Conservation (phyloP, 257 asterid genomes). For the Ocimum tenuiflorum region DNA sequence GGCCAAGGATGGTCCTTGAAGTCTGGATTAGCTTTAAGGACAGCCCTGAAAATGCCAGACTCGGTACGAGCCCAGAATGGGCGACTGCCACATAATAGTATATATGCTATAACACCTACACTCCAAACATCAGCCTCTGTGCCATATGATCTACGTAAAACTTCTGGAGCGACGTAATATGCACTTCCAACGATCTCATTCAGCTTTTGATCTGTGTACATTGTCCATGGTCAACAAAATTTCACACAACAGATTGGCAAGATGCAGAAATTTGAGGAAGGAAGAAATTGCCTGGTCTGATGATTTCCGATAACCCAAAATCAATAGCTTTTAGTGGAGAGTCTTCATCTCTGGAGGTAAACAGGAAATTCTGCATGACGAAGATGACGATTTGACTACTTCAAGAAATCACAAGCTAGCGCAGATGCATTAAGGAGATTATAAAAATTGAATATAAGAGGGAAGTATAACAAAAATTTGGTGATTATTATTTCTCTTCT, state of each 20-base stretch:
- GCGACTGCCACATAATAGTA: slow-evolving; percentile 59
- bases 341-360: slow-evolving; percentile 43
- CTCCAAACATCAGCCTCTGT: slow-evolving; percentile 30
- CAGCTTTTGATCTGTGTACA: slow-evolving; percentile 56
- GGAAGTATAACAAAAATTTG: too few species aligned
- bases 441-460: background rate
- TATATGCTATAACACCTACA: slow-evolving; percentile 34
- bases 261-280: background rate
- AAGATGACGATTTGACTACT: background rate
- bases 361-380: slow-evolving; percentile 49
- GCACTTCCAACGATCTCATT: slow-evolving; percentile 61
- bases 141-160: slow-evolving; percentile 20
- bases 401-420: too few species aligned
- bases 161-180: slow-evolving; percentile 28
- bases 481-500: too few species aligned
- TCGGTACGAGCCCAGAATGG: slow-evolving; percentile 76
- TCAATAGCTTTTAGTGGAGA: slow-evolving; percentile 57
- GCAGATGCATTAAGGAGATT: background rate
- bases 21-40: slow-evolving; percentile 49
- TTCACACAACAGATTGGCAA: background rate
- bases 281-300: slow-evolving; percentile 43
- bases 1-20: slow-evolving; percentile 64
- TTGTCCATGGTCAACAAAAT: slow-evolving; percentile 1
- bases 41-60: slow-evolving; percentile 57
- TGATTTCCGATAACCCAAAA: slow-evolving; percentile 62